phyloP scores from a whole-genome alignment of 306 rosid genomes.

The Inga laurina region DNA sequence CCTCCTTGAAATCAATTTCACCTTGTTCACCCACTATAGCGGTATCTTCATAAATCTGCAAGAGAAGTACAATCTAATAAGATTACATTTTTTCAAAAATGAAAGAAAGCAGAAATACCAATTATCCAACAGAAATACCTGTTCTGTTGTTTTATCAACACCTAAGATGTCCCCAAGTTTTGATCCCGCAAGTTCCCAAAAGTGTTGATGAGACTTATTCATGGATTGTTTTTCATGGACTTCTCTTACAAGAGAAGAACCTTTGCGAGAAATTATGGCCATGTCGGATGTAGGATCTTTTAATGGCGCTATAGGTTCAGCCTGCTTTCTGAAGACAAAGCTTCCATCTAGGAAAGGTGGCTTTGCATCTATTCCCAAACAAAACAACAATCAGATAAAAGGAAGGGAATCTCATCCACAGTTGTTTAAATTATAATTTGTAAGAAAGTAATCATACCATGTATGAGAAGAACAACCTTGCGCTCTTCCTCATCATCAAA shows the following conservation, averaged over 20 bases:
- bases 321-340: constrained; percentile 96
- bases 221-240: constrained; percentile 86
- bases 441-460: constrained; percentile 55
- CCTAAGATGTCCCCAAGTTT: constrained; percentile 97
- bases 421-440: constrained; percentile 19
- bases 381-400: constrained; percentile 26
- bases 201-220: constrained; percentile 95
- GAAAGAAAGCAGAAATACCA: constrained; percentile 33
- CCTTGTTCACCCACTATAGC: constrained; percentile 90
- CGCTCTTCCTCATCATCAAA: constrained; percentile 98
- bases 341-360: constrained; percentile 98
- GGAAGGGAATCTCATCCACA: not conserved
- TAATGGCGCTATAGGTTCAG: constrained; percentile 96
- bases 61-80: constrained; percentile 22
- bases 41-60: constrained; percentile 94
- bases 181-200: constrained; percentile 99
- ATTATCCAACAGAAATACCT: constrained; percentile 52
- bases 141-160: constrained; percentile 93
- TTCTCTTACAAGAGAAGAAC: constrained; percentile 86
- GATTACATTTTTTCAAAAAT: constrained; percentile 14
- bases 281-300: constrained; percentile 98
- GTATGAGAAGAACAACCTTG: constrained; percentile 95
- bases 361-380: constrained; percentile 80
- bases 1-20: constrained; percentile 95
- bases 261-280: constrained; percentile 99